phyloP scores from a whole-genome alignment of 176 grass and related monocot genomes.

The Otatea glauca region DNA sequence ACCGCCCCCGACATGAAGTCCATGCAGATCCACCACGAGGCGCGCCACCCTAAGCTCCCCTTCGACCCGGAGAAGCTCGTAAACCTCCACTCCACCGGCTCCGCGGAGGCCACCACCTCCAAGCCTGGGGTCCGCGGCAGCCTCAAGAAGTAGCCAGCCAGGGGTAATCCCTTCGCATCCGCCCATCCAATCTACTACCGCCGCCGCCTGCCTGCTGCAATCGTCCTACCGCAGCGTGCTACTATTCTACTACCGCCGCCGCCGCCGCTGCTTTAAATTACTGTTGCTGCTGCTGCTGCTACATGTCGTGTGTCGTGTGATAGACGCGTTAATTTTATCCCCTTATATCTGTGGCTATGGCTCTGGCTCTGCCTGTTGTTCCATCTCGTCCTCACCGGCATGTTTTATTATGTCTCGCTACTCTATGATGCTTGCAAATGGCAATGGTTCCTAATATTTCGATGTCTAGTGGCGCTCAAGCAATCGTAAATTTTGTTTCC shows the following conservation, averaged over 20 bases:
- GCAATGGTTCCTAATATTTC: conserved; percentile 7
- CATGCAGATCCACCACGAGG: conserved; percentile 99
- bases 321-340: conserved; percentile 15
- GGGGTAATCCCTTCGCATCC: conserved; percentile 32
- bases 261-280: conserved; percentile 11
- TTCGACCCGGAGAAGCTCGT: conserved; percentile 77
- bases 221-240: conserved; percentile 6
- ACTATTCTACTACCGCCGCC: not conserved
- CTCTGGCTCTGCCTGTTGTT: conserved; percentile 18
- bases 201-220: not conserved
- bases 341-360: conserved; percentile 19
- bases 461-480: not conserved
- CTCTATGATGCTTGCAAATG: conserved; percentile 6
- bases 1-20: conserved; percentile 85
- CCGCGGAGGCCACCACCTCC: conserved; percentile 26
- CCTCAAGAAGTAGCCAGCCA: conserved; percentile 71
- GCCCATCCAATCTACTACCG: conserved; percentile 20
- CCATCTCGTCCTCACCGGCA: conserved; percentile 1
- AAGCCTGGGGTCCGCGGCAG: conserved; percentile 84
- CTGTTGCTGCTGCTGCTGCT: conserved; percentile 31
- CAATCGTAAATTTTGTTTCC: not conserved
- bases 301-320: conserved; percentile 45
- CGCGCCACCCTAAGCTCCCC: conserved; percentile 86
- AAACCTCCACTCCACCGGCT: conserved; percentile 65
- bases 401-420: conserved; percentile 36